Percentiles rank a stretch among this genome's conserved stretches.
Conservation (phyloP, 805 yeast genomes). For the Zygosaccharomyces kombuchaensis region DNA sequence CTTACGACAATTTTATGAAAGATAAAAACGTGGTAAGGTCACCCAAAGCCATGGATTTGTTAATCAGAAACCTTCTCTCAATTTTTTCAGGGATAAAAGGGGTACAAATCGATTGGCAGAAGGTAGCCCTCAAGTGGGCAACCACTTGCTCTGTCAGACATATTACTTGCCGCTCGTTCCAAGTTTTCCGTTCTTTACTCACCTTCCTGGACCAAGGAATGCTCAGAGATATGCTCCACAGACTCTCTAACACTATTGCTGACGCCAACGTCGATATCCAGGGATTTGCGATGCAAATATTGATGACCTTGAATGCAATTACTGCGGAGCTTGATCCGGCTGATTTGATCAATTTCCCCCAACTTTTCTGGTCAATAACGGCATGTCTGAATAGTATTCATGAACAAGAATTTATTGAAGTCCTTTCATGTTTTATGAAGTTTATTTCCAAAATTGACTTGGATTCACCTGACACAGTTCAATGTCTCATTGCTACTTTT, state of each 20-base stretch:
- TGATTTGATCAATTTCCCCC: conserved; percentile 82
- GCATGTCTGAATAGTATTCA: conserved; percentile 88
- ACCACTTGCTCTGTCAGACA: conserved; percentile 97
- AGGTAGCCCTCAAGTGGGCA: conserved; percentile 84
- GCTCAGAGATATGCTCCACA: conserved; percentile 89
- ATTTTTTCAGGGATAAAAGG: conserved; percentile 48
- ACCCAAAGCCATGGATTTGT: conserved; percentile 76
- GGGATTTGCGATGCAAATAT: conserved; percentile 93
- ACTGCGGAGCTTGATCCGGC: conserved; percentile 80
- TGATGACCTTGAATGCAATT: conserved; percentile 92
- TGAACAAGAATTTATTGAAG: conserved; percentile 90
- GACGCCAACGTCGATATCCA: conserved; percentile 88
- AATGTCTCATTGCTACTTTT: conserved; percentile 75
- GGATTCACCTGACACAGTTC: conserved; percentile 79
- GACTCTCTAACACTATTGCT: conserved; percentile 87
- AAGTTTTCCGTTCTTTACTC: conserved; percentile 79
- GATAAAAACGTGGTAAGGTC: conserved; percentile 78
- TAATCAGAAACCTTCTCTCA: conserved; percentile 59
- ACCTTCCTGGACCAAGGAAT: conserved; percentile 77
- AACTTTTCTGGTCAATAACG: conserved; percentile 90
- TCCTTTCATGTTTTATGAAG: conserved; percentile 73
- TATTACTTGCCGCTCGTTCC: conserved; percentile 94
- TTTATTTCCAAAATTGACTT: conserved; percentile 83
- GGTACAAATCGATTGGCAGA: conserved; percentile 80
- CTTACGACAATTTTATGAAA: conserved; percentile 76